phyloP scores from a whole-genome alignment of 2,329 filamentous ascomycete genomes.

The Biscogniauxia marginata region DNA sequence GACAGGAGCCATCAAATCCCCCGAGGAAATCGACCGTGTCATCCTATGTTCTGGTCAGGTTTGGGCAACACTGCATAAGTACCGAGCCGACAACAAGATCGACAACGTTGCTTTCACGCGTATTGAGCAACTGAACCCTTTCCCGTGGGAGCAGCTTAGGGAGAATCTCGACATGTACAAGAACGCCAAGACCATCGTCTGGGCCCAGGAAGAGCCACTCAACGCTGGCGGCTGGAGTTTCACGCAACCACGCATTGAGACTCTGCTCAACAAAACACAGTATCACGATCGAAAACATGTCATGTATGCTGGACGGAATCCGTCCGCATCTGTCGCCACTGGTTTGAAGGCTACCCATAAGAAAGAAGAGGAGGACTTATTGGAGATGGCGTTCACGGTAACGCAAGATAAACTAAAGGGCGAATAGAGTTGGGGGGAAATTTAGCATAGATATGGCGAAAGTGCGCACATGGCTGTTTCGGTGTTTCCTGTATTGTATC shows the following conservation, averaged over 20 bases:
- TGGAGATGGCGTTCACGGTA: conserved; percentile 63
- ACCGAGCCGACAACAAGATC: conserved; percentile 82
- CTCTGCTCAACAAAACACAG: conserved; percentile 86
- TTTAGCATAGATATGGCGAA: conserved; percentile 18
- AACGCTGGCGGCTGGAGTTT: conserved; percentile 98
- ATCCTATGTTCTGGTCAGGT: conserved; percentile 95
- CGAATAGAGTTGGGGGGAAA: conserved; percentile 44
- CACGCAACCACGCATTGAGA: conserved; percentile 96
- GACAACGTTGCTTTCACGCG: conserved; percentile 92
- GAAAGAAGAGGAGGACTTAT: conserved; percentile 88
- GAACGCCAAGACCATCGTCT: conserved; percentile 96
- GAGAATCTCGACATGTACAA: conserved; percentile 97
- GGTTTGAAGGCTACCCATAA: conserved; percentile 84
- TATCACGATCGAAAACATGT: conserved; percentile 93
- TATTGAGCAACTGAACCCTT: conserved; percentile 96
- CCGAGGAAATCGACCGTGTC: conserved; percentile 88
- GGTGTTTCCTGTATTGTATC: conserved; percentile 29
- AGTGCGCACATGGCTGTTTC: conserved; percentile 18
- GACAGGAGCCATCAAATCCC: conserved; percentile 68
- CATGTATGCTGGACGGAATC: conserved; percentile 93
- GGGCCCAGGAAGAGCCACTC: conserved; percentile 95
- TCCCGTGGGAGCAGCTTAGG: conserved; percentile 95
- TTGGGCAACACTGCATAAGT: conserved; percentile 84
- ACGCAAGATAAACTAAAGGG: conserved; percentile 70
- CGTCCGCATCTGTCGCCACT: conserved; percentile 90